Evolutionary conservation across 2,329 filamentous ascomycete genomes (phyloP), one percentile per base, ranked within the genome.

Genomic region (Myriangium duriaei): DNA sequence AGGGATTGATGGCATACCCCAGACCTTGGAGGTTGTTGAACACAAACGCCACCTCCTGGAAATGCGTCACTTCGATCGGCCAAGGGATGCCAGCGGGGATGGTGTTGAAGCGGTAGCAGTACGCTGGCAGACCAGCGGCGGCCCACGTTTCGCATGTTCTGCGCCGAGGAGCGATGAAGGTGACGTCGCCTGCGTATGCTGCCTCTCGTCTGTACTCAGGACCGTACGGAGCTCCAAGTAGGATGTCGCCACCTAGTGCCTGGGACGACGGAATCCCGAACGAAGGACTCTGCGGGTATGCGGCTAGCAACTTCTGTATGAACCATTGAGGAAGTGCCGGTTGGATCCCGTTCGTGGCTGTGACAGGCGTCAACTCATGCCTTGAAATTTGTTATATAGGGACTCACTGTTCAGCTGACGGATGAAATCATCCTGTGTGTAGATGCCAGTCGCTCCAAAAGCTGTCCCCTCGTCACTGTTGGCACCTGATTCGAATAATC

Each of bases 401-500:
- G 11, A 11, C 35, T 51, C 46, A 30, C 51, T 46, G 18, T 55
- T 57, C 11, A 70, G 54, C 34, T 55, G 59, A 13, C 53, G 49
- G 31, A 60, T 54, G 49, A 77, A 72, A 34, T 76, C 63, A 11
- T 58, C 63, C 9, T 63, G 68, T 1, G 67, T 72, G 49, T 76
- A 69, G 43, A 79, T 67, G 11, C 66, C 68, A 4, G 43, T 52
- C 9, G 65, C 63, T 0, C 63, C 68, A 48, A 78, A 79, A 1
- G 61, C 59, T 1, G 68, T 69, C 2, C 75, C 79, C 51, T 83
- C 79, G 47, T 82, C 78, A 1, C 68, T 69, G 52, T 80, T 81
- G 24, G 68, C 68, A 28, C 32, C 32, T 34, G 32, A n/a, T 34
- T 9, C 11, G 15, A 11, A 12, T 21, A 4, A 19, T 17, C 16